A percentile compares a stretch with the other conserved stretches of the same genome.
Evolutionary conservation across 352 stramenopile species (phyloP).

Genomic region (Globisporangium perplexum): DNA sequence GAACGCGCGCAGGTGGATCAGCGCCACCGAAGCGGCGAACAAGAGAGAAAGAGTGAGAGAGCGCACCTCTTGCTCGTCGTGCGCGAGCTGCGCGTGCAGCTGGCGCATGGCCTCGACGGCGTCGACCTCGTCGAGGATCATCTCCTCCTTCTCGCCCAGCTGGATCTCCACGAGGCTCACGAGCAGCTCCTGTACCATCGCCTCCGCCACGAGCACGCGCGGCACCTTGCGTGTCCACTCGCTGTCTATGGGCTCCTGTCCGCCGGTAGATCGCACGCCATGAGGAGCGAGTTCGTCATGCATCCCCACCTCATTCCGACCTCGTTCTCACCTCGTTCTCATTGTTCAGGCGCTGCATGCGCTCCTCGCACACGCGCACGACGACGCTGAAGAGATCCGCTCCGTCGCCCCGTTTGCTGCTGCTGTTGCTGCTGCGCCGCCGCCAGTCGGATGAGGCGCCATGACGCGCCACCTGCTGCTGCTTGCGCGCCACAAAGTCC

Average conservation of each 20-base stretch:
- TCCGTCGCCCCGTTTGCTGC: neutral
- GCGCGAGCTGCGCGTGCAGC: slow-evolving; percentile 37
- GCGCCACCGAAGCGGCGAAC: neutral
- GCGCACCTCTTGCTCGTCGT: slow-evolving; percentile 34
- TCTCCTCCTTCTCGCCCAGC: slow-evolving; percentile 45
- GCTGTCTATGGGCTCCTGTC: neutral
- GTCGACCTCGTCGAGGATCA: slow-evolving; percentile 57
- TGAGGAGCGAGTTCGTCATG: too few species aligned
- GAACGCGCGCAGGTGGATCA: neutral
- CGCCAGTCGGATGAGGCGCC: slow-evolving; percentile 6
- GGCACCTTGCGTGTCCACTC: slow-evolving; percentile 20
- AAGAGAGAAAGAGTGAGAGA: neutral
- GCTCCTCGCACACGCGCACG: slow-evolving; percentile 45
- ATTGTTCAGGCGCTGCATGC: slow-evolving; percentile 30
- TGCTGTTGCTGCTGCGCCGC: neutral
- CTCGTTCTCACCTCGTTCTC: neutral
- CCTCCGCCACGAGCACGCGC: slow-evolving; percentile 46
- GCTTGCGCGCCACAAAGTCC: slow-evolving; percentile 47
- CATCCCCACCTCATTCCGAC: neutral
- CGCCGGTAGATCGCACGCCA: too few species aligned
- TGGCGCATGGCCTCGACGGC: slow-evolving; percentile 44
- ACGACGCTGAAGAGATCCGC: slow-evolving; percentile 39
- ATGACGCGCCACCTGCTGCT: slow-evolving; percentile 26
- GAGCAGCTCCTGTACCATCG: slow-evolving; percentile 62
- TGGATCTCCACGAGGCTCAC: slow-evolving; percentile 47